phyloP scores from a whole-genome alignment of 805 yeast species.

The Maudiozyma barnettii region DNA sequence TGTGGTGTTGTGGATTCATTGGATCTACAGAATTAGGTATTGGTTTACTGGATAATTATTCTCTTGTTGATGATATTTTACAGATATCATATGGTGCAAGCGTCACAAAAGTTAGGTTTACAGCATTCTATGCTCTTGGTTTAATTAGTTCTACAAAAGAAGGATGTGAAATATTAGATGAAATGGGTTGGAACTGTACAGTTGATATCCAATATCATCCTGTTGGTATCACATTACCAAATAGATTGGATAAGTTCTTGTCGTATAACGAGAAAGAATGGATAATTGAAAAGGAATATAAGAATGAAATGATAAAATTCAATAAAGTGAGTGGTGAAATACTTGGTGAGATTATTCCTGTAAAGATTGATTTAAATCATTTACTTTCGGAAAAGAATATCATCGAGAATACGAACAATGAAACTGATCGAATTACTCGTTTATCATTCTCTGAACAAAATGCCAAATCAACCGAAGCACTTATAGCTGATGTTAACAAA shows the following conservation, averaged over 20 bases:
- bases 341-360: constrained; percentile 9
- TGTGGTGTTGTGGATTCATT: constrained; percentile 84
- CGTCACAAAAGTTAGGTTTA: constrained; percentile 58
- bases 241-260: constrained; percentile 26
- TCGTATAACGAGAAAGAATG: constrained; percentile 20
- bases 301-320: constrained; percentile 15
- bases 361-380: constrained; percentile 17
- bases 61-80: constrained; percentile 45
- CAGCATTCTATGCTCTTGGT: constrained; percentile 72
- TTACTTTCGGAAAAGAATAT: constrained; percentile 18
- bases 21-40: constrained; percentile 68
- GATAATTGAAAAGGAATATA: constrained; percentile 10
- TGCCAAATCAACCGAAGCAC: background rate
- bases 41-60: constrained; percentile 43
- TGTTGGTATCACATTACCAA: constrained; percentile 35
- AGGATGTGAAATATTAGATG: constrained; percentile 80
- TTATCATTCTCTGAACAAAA: background rate
- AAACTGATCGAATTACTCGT: background rate
- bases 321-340: constrained; percentile 11
- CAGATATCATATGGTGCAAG: constrained; percentile 38
- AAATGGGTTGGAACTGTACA: constrained; percentile 60
- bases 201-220: constrained; percentile 36
- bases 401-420: constrained; percentile 19
- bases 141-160: constrained; percentile 60
- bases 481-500: background rate